Evolutionary conservation across 2,329 filamentous ascomycete genomes (phyloP).

Genomic region (Raffaelea ambrosiae): DNA sequence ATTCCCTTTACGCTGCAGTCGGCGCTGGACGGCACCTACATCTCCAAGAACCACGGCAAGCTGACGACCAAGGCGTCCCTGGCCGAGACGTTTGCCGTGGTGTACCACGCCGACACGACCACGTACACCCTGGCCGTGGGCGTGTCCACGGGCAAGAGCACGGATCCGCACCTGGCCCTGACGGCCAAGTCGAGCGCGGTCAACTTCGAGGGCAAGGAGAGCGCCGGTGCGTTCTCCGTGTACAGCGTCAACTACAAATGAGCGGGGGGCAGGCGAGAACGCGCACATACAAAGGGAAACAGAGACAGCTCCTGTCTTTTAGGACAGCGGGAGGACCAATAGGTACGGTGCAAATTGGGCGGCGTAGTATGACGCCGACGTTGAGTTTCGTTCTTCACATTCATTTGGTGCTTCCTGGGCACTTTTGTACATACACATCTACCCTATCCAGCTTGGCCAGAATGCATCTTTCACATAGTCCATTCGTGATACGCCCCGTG

Average conservation of each 20-base stretch:
- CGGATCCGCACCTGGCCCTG: not conserved
- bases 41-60: not conserved
- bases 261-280: too few species aligned
- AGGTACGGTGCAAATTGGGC: too few species aligned
- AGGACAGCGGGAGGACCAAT: too few species aligned
- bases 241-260: not conserved
- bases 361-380: too few species aligned
- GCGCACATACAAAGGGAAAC: too few species aligned
- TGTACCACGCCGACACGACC: conserved; percentile 1
- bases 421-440: too few species aligned
- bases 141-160: not conserved
- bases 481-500: too few species aligned
- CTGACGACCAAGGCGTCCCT: not conserved
- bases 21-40: conserved; percentile 10
- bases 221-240: not conserved
- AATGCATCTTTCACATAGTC: too few species aligned
- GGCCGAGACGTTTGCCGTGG: conserved; percentile 5
- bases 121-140: conserved; percentile 1
- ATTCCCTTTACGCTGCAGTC: conserved; percentile 3
- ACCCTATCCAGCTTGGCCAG: too few species aligned
- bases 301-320: too few species aligned
- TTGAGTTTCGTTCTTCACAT: too few species aligned
- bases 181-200: not conserved
- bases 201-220: not conserved
- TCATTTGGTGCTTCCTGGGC: too few species aligned